Conservation (phyloP, 164 flowering plant genomes). For the Piper betle region DNA sequence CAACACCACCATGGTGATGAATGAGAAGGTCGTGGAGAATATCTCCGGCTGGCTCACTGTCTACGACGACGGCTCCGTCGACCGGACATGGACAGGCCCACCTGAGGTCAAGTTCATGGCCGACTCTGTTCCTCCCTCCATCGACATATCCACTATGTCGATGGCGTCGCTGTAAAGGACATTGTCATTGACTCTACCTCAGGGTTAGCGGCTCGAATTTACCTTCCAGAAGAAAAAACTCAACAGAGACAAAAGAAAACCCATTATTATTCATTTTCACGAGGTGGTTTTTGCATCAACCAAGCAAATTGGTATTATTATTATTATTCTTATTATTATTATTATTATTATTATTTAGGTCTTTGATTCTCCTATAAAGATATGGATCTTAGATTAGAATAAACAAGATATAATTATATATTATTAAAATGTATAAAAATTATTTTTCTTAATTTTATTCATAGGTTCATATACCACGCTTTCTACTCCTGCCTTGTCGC, state of each 20-base stretch:
- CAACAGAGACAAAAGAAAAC: constrained; percentile 20
- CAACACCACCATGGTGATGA: neutral
- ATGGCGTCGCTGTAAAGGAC: constrained; percentile 51
- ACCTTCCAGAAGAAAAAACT: constrained; percentile 32
- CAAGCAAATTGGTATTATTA: constrained; percentile 34
- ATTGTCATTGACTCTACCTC: constrained; percentile 18
- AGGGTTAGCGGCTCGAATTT: constrained; percentile 36
- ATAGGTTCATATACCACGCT: constrained; percentile 37
- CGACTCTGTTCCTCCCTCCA: constrained; percentile 38
- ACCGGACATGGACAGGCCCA: constrained; percentile 65
- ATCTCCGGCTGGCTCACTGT: constrained; percentile 65
- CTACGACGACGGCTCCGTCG: constrained; percentile 55
- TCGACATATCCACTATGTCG: constrained; percentile 30
- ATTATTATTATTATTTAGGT: too few species aligned
- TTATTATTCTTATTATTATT: too few species aligned
- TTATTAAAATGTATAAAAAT: too few species aligned
- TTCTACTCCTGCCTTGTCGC: constrained; percentile 37
- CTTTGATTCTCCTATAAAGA: too few species aligned
- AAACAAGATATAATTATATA: too few species aligned
- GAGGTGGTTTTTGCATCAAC: constrained; percentile 85
- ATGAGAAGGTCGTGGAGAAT: constrained; percentile 27
- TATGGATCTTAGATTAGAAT: too few species aligned
- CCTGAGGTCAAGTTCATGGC: constrained; percentile 47
- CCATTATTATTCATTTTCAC: constrained; percentile 56
- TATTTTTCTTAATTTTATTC: too few species aligned